These are phyloP conservation scores for Peronospora tabacina DNA, from an alignment of 352 stramenopile genomes.

Conservation along the genomic window DNA sequence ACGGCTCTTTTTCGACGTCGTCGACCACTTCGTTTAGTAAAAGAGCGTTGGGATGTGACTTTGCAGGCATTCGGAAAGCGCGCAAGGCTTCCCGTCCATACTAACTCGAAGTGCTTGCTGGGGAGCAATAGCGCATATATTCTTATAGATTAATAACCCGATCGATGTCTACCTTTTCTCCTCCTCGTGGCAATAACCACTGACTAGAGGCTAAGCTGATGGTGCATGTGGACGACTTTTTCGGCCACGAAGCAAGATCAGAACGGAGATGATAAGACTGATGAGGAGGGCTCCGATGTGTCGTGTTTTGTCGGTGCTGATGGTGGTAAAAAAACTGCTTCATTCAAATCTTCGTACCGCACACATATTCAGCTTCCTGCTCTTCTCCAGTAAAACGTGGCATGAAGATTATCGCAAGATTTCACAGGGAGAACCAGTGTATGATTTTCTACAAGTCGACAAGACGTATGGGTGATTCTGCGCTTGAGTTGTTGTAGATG, in stretches of 20 bases:
- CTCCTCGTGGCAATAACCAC: no score
- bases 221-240: no score
- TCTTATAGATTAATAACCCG: no score
- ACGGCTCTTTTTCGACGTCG: slow-evolving; percentile 3
- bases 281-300: neutral
- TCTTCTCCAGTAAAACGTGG: slow-evolving; percentile 31
- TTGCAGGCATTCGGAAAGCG: slow-evolving; percentile 54
- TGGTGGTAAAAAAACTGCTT: slow-evolving; percentile 13
- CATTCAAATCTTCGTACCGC: slow-evolving; percentile 1
- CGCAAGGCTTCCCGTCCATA: slow-evolving; percentile 70
- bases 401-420: slow-evolving; percentile 84
- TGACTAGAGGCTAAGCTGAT: no score
- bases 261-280: neutral
- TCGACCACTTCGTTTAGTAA: slow-evolving; percentile 15
- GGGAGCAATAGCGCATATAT: no score
- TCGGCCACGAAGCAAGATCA: no score
- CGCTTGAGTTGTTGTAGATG: neutral
- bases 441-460: slow-evolving; percentile 87
- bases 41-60: slow-evolving; percentile 32
- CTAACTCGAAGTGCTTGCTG: slow-evolving; percentile 14
- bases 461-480: slow-evolving; percentile 62
- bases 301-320: neutral
- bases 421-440: slow-evolving; percentile 85
- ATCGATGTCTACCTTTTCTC: no score
- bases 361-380: neutral